A percentile compares a stretch with the other conserved stretches of the same genome.
Conservation (phyloP, 2,329 filamentous ascomycete species). For the Colletotrichum plurivorum region DNA sequence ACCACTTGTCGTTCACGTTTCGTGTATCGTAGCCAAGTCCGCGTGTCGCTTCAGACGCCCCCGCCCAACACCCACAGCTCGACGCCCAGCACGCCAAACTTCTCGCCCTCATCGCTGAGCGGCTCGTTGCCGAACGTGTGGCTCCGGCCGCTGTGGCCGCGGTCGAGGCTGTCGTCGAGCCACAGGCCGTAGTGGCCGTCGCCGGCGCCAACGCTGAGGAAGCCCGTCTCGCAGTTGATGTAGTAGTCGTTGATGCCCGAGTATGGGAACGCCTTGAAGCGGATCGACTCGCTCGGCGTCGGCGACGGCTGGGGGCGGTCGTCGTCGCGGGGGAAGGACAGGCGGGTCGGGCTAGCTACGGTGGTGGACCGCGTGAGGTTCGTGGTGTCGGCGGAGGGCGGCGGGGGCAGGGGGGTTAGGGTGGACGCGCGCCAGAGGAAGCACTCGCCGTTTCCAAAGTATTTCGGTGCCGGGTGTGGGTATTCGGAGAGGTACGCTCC, state of each 20-base stretch:
- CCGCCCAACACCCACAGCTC: slow-evolving; percentile 93
- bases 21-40: neutral
- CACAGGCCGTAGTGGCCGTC: slow-evolving; percentile 95
- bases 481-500: slow-evolving; percentile 94
- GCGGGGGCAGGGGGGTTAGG: slow-evolving; percentile 66
- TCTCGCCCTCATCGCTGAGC: slow-evolving; percentile 91
- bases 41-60: neutral
- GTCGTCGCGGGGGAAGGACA: slow-evolving; percentile 36
- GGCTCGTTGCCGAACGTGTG: slow-evolving; percentile 96
- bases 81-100: slow-evolving; percentile 91
- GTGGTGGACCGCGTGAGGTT: slow-evolving; percentile 61
- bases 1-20: neutral
- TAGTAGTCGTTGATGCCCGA: slow-evolving; percentile 97
- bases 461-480: slow-evolving; percentile 84
- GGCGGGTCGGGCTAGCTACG: slow-evolving; percentile 46
- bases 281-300: slow-evolving; percentile 79
- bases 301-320: slow-evolving; percentile 50
- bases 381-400: slow-evolving; percentile 66
- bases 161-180: slow-evolving; percentile 88
- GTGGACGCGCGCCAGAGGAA: slow-evolving; percentile 77
- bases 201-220: slow-evolving; percentile 87
- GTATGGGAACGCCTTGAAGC: slow-evolving; percentile 98
- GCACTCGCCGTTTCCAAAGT: slow-evolving; percentile 97
- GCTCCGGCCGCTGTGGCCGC: slow-evolving; percentile 86
- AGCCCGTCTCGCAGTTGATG: slow-evolving; percentile 90